Evolutionary conservation across 2,329 filamentous ascomycete genomes (phyloP).

Genomic region (Tolypocladium ophioglossoides): DNA sequence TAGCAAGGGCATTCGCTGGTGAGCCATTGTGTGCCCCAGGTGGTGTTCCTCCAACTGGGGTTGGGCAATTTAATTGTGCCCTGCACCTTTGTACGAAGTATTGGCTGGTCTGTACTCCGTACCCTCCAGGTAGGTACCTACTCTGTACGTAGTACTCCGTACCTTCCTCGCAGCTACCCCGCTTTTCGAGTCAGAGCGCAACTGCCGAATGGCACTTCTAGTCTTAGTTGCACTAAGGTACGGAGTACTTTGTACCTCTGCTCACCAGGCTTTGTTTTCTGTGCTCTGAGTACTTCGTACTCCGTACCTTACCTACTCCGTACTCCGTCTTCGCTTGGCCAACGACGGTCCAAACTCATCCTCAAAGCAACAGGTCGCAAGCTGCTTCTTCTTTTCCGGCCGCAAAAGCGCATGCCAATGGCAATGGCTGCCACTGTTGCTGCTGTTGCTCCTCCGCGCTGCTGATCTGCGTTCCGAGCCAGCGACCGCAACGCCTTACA

Average conservation of each 20-base stretch:
- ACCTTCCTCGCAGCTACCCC: neutral
- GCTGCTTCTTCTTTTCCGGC: neutral
- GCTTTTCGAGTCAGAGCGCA: neutral
- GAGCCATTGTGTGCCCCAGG: too few relatives aligned
- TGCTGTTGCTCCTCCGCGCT: neutral
- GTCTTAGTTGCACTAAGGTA: too few relatives aligned
- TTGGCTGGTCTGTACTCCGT: too few relatives aligned
- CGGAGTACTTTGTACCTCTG: too few relatives aligned
- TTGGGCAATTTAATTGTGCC: too few relatives aligned
- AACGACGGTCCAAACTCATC: neutral
- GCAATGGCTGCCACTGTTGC: neutral
- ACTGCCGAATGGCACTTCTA: too few relatives aligned
- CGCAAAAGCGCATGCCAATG: neutral
- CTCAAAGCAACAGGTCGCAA: neutral
- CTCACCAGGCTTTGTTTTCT: neutral
- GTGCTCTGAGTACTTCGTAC: too few relatives aligned
- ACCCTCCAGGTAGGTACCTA: neutral
- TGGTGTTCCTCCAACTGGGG: too few relatives aligned
- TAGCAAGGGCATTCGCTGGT: too few relatives aligned
- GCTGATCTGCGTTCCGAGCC: neutral
- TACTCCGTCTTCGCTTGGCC: too few relatives aligned
- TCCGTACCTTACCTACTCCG: too few relatives aligned
- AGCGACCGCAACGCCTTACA: neutral
- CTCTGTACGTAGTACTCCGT: neutral
- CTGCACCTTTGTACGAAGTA: too few relatives aligned